Evolutionary conservation across 345 rosid species (phyloP).

Genomic region (Crucihimalaya himalaica): DNA sequence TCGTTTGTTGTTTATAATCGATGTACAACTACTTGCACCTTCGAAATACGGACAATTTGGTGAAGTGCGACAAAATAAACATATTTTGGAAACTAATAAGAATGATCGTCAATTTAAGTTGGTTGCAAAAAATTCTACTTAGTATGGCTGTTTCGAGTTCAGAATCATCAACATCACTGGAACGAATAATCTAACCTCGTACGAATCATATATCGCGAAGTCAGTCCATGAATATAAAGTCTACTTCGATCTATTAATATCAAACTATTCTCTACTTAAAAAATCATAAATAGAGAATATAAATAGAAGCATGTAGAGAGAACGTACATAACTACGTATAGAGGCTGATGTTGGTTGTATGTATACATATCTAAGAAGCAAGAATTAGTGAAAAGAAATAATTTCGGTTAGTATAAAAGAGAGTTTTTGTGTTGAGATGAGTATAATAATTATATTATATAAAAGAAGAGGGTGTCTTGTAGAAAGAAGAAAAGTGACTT

Average conservation of each 20-base stretch:
- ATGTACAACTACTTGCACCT: not conserved
- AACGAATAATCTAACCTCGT: not conserved
- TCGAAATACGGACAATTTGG: not conserved
- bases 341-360: not conserved
- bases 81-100: not conserved
- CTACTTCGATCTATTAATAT: not conserved
- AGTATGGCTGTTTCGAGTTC: not conserved
- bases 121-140: not conserved
- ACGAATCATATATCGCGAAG: not conserved
- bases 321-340: not conserved
- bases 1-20: not conserved
- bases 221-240: not conserved
- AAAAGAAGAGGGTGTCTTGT: slow-evolving; percentile 35
- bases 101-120: slow-evolving; percentile 11
- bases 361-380: not conserved
- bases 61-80: not conserved
- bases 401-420: not conserved
- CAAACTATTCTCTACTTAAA: not conserved
- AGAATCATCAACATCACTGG: not conserved
- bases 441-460: slow-evolving; percentile 14
- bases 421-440: not conserved
- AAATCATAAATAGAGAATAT: not conserved
- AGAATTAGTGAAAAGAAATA: not conserved
- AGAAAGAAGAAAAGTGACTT: slow-evolving; percentile 47
- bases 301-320: not conserved